These are phyloP conservation scores for Amanita molliuscula DNA, from an alignment of 768 basidiomycete species.

Conservation along the genomic window DNA sequence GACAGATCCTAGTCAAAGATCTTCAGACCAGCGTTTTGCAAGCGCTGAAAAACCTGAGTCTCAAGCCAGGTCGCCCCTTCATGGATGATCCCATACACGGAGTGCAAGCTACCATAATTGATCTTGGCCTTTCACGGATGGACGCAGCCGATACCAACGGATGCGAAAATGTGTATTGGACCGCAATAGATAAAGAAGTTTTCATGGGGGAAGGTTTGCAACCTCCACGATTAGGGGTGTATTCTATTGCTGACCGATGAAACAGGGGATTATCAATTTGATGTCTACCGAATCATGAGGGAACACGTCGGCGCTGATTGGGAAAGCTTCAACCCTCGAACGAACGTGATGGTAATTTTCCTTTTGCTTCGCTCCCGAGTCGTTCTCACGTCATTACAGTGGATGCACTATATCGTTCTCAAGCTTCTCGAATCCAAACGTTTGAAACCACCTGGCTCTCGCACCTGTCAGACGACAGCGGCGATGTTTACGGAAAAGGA, in stretches of 20 bases:
- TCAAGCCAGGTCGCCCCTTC: conserved; percentile 22
- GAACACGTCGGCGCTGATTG: conserved; percentile 50
- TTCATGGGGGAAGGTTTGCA: conserved; percentile 87
- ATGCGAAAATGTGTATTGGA: conserved; percentile 51
- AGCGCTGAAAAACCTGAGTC: conserved; percentile 23
- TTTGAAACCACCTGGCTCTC: conserved; percentile 38
- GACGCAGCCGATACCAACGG: conserved; percentile 39
- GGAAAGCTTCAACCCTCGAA: conserved; percentile 70
- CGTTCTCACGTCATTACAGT: conserved; percentile 35
- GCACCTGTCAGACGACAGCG: background rate
- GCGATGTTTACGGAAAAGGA: conserved; percentile 49
- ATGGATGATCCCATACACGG: conserved; percentile 67
- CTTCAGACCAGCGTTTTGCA: conserved; percentile 18
- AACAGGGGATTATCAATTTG: conserved; percentile 86
- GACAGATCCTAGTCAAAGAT: conserved; percentile 81
- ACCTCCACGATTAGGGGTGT: background rate
- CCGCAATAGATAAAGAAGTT: conserved; percentile 78
- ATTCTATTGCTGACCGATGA: conserved; percentile 3
- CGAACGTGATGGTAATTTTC: conserved; percentile 77
- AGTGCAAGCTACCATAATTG: conserved; percentile 79
- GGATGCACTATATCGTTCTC: conserved; percentile 76
- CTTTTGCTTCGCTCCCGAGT: background rate
- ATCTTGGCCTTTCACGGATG: conserved; percentile 88
- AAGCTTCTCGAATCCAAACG: conserved; percentile 68
- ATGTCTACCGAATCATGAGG: conserved; percentile 87